Base-by-base conservation (phyloP, 2,329 filamentous ascomycete genomes). In the Thermothelomyces thermophilus region DNA sequence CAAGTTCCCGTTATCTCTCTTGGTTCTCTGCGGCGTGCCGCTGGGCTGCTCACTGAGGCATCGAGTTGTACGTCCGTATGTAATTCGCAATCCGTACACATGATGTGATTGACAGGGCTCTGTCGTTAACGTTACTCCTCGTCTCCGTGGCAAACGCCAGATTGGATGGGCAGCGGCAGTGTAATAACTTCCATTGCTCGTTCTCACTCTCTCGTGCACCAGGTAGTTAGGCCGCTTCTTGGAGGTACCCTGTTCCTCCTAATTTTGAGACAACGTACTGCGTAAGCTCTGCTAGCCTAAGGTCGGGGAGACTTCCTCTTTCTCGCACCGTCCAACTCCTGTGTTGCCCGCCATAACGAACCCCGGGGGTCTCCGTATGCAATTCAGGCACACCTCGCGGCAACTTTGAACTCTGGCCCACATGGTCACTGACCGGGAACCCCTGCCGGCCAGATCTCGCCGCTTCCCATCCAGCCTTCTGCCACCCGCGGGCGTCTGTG, bases 21-120 rank as follows among this genome's bases (percentile, higher is more conserved):
- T 50, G 51, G 55, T 5, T 19, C 54, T 59, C 62, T 60, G 60
- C 62, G 61, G 61, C 60, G 60, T 63, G 62, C 56, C 57, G 57
- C 61, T 56, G 54, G 58, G n/a, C 56, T 59, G 55, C 24, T 56
- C 55, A 49, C n/a, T 28, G 16, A 24, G 28, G n/a, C n/a, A n/a
- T n/a, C n/a, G n/a, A n/a, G n/a, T n/a, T n/a, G n/a, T n/a, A n/a
- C n/a, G n/a, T n/a, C n/a, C n/a, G n/a, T n/a, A n/a, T n/a, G n/a
- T n/a, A n/a, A n/a, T n/a, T n/a, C n/a, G n/a, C n/a, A n/a, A n/a
- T n/a, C n/a, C n/a, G n/a, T n/a, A n/a, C n/a, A n/a, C n/a, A n/a
- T n/a, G n/a, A 19, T 24, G 42, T 39, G 50, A 46, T 41, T 54
- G 59, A 51, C 58, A 56, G 54, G 56, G 60, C 36, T 24, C 22